Conservation (phyloP, 1,139 yeast species). For the Hyphopichia buzzinii region DNA sequence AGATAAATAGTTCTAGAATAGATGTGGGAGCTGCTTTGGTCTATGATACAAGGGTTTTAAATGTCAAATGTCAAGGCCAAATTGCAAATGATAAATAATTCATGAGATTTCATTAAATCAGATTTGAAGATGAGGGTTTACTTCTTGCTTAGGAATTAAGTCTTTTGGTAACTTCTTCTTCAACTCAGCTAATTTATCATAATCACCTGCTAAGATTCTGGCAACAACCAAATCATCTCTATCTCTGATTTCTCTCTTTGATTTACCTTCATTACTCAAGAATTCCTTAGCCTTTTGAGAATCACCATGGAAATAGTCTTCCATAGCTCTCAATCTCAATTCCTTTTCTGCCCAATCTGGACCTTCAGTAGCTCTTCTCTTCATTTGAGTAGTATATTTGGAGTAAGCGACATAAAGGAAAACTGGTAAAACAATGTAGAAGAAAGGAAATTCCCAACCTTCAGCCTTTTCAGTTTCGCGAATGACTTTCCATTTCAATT, state of each 20-base stretch:
- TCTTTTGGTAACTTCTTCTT: constrained; percentile 51
- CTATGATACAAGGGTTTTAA: constrained; percentile 2
- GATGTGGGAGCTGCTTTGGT: constrained; percentile 4
- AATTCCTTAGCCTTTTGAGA: constrained; percentile 56
- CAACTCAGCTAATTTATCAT: constrained; percentile 73
- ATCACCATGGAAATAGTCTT: constrained; percentile 59
- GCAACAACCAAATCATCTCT: constrained; percentile 81
- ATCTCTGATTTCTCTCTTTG: constrained; percentile 59
- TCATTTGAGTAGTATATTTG: constrained; percentile 47
- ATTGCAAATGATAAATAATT: constrained; percentile 3
- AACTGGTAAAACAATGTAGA: constrained; percentile 67
- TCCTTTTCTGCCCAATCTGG: constrained; percentile 85
- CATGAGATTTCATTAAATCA: constrained; percentile 10
- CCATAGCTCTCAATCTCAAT: constrained; percentile 76
- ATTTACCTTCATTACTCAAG: constrained; percentile 55
- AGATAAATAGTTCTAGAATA: constrained; percentile 5
- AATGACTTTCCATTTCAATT: constrained; percentile 75
- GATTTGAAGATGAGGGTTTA: constrained; percentile 34
- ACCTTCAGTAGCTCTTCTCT: constrained; percentile 44
- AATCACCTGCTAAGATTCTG: constrained; percentile 80
- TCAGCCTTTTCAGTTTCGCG: constrained; percentile 73
- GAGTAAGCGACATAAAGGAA: constrained; percentile 43
- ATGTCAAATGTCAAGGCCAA: constrained; percentile 1
- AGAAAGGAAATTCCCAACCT: constrained; percentile 84
- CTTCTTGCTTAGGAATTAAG: constrained; percentile 36